These are phyloP conservation scores for Bimuria novae-zelandiae DNA, from an alignment of 2,329 filamentous ascomycete genomes.

Conservation along the genomic window DNA sequence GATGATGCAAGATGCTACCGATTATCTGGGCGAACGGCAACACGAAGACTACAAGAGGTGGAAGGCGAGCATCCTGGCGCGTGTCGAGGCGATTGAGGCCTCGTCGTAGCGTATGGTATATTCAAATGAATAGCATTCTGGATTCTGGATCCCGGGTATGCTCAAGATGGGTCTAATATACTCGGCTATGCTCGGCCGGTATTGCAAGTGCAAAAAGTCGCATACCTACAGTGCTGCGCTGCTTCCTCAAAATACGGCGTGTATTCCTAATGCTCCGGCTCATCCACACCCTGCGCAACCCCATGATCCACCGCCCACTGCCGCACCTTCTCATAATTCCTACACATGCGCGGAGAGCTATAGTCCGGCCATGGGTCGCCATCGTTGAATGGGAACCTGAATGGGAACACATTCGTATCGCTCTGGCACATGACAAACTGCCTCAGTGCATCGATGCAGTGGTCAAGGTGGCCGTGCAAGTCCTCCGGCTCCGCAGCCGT, in stretches of 20 bases:
- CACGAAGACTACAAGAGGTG: conserved; percentile 66
- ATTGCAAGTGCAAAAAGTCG: no score
- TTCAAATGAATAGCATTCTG: no score
- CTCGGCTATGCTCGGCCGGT: no score
- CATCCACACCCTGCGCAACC: conserved; percentile 22
- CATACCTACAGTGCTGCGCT: neutral
- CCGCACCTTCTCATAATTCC: conserved; percentile 23
- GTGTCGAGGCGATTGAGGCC: conserved; percentile 57
- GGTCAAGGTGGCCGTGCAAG: conserved; percentile 20
- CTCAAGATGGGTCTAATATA: no score
- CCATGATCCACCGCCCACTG: conserved; percentile 24
- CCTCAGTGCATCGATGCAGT: conserved; percentile 26
- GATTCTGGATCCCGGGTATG: no score
- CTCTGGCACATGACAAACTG: conserved; percentile 27
- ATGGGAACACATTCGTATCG: conserved; percentile 24
- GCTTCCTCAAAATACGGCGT: no score
- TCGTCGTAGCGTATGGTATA: no score
- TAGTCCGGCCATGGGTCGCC: conserved; percentile 26
- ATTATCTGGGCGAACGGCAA: conserved; percentile 69
- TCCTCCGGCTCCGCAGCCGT: conserved; percentile 18
- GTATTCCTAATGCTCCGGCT: conserved; percentile 22
- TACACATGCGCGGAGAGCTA: conserved; percentile 20
- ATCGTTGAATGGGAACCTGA: conserved; percentile 21
- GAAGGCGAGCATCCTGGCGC: conserved; percentile 64
- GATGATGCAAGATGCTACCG: conserved; percentile 77